Conservation (phyloP, 441 rosid species). For the Hypseocharis bilobata region DNA sequence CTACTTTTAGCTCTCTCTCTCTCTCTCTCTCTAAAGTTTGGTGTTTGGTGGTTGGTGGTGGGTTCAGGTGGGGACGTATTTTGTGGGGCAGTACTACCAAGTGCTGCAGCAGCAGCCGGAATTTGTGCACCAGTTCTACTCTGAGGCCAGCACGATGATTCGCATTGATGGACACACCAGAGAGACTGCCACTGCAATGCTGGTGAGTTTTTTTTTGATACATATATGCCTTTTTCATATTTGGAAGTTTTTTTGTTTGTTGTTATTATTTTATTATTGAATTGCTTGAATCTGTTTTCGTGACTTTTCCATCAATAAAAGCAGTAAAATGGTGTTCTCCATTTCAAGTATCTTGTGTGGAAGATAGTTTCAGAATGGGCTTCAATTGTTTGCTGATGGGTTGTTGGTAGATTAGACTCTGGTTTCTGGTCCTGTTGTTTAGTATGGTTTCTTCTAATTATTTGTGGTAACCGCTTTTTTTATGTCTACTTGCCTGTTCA, state of each 20-base stretch:
- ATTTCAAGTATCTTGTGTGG: neutral
- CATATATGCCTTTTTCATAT: neutral
- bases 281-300: neutral
- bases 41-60: conserved; percentile 4
- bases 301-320: neutral
- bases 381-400: neutral
- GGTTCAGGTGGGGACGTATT: conserved; percentile 72
- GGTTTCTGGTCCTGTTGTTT: no score
- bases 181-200: conserved; percentile 56
- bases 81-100: conserved; percentile 77
- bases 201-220: conserved; percentile 34
- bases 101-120: conserved; percentile 69
- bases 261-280: neutral
- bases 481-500: neutral
- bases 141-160: conserved; percentile 69
- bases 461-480: neutral
- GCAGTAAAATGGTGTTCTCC: neutral
- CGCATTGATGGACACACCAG: conserved; percentile 54
- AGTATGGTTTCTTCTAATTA: neutral
- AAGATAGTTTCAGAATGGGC: neutral
- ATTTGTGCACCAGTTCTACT: conserved; percentile 65
- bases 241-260: neutral
- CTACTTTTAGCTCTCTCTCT: neutral
- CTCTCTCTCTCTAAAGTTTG: neutral
- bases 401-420: neutral